Percentiles rank a stretch among this genome's conserved stretches.
Conservation (phyloP, 2,329 filamentous ascomycete species). For the Phoma sp. region DNA sequence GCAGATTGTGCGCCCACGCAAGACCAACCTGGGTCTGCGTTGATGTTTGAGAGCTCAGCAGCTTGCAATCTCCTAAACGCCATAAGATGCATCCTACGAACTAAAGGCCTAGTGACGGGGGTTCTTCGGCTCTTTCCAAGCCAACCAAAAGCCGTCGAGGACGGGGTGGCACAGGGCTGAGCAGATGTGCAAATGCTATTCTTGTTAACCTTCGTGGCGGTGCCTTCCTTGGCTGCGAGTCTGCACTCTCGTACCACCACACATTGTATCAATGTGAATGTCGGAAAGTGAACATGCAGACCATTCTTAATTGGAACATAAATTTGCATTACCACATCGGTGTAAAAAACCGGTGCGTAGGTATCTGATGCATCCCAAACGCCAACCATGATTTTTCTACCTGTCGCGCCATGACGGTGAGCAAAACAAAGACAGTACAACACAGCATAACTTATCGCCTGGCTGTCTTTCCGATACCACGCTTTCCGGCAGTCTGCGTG, state of each 20-base stretch:
- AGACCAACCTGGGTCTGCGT: background rate
- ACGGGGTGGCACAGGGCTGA: slow-evolving; percentile 4
- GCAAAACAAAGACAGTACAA: slow-evolving; percentile 19
- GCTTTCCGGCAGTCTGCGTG: slow-evolving; percentile 80
- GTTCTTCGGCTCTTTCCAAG: background rate
- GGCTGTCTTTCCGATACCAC: slow-evolving; percentile 87
- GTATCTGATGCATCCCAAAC: slow-evolving; percentile 44
- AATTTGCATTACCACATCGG: slow-evolving; percentile 31
- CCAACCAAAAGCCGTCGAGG: background rate
- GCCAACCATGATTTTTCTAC: slow-evolving; percentile 37
- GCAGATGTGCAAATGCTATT: slow-evolving; percentile 3
- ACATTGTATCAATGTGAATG: background rate
- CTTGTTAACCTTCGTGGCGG: background rate
- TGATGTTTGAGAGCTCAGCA: background rate
- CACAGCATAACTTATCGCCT: slow-evolving; percentile 49
- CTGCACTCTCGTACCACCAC: background rate
- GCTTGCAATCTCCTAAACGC: slow-evolving; percentile 10
- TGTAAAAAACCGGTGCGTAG: slow-evolving; percentile 27
- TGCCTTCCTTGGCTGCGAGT: background rate
- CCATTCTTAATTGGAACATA: slow-evolving; percentile 12
- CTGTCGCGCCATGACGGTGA: slow-evolving; percentile 17
- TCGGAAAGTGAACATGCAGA: background rate
- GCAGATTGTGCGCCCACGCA: background rate
- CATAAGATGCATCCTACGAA: slow-evolving; percentile 6
- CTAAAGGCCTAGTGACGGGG: background rate